Evolutionary conservation across 2,329 filamentous ascomycete species (phyloP), one percentile per base, ranked within the genome.

Genomic region (Talaromyces sp.): DNA sequence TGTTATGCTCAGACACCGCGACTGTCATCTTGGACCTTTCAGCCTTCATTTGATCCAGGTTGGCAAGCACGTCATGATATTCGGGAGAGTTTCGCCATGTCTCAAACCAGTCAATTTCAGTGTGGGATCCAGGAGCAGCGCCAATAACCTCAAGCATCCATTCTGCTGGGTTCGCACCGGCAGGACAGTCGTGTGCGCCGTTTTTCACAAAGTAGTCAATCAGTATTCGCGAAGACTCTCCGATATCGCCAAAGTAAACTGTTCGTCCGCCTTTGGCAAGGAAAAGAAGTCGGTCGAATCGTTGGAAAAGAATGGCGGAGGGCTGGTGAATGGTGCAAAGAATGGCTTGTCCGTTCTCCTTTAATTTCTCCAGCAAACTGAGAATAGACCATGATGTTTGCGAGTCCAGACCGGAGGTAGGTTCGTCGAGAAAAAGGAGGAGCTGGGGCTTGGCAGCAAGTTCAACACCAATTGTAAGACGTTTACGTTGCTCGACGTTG

Each of bases 241-340:
- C 87, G 46, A 89, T 85, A 2, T 88, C 79, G 8, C 87, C 87
- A 70, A 89, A 89, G 67, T 90, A 90, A 0, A 89, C 85, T 0
- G 85, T 88, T 68, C 80, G 84, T 0, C 87, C 87, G 41, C 87
- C 87, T 59, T 78, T 81, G 9, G 85, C 85, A 3, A 89, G 79
- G 72, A 89, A 86, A 0, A 88, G 75, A 1, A 88, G 74, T 1
- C 82, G 81, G 62, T 88, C 86, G 57, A 88, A 97, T 61, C 91
- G 88, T 73, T 96, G 90, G 80, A 97, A 96, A 57, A 97, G 82
- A 83, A 96, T 92, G 35, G 92, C 92, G 14, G 91, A 95, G n/a
- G 93, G 93, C 75, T 97, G 93, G 74, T 97, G 93, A 63, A 97
- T 97, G 0, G 93, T 97, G 78, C 92, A 96, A n/a, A 97, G 86